Base-by-base conservation (phyloP, 2,329 filamentous ascomycete species). In the Pseudocercospora vitis region DNA sequence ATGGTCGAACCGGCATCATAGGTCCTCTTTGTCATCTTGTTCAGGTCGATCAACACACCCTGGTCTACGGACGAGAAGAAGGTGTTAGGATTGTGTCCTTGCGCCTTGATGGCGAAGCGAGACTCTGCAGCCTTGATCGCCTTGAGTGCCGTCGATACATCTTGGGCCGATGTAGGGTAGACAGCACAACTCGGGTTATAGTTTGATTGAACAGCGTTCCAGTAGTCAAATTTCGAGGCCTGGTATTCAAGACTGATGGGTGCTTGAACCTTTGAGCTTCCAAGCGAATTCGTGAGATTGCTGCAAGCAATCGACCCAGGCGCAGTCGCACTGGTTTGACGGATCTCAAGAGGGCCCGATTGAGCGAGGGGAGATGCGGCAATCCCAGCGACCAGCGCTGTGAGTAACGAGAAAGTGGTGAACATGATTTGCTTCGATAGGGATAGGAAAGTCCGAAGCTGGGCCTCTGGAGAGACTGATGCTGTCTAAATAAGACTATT, bases 81-180 rank as follows among this genome's bases (percentile, higher is more conserved):
- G 7, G 35, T 44, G 18, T 55, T 55, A 5, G 29, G 46, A 18
- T 55, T 50, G 39, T 55, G 52, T 26, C 52, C 52, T 2, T 6
- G 19, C 11, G 52, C 39, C 26, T 55, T 55, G 21, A 55, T 42
- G 3, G 37, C 48, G 40, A 55, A 55, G 14, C 37, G 18, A 7
- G 29, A 45, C 39, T 37, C 24, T 16, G 45, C 37, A 2, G 37
- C 48, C 31, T 50, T 37, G 37, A 55, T 45, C 8, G 32, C 29
- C 29, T 55, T 39, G 28, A 55, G 6, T 4, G 52, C 47, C 2
- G 39, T 46, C n/a, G 52, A 55, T 18, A 55, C 52, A 46, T 55
- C 52, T 31, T 50, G 21, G 8, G 52, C 39, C 2, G 21, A 46
- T n/a, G 47, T 47, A 32, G 52, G 52, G 26, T 50, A 55, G n/a